These are phyloP conservation scores for Talaromyces sp. DNA, from an alignment of 2,329 filamentous ascomycete genomes.

Conservation along the genomic window DNA sequence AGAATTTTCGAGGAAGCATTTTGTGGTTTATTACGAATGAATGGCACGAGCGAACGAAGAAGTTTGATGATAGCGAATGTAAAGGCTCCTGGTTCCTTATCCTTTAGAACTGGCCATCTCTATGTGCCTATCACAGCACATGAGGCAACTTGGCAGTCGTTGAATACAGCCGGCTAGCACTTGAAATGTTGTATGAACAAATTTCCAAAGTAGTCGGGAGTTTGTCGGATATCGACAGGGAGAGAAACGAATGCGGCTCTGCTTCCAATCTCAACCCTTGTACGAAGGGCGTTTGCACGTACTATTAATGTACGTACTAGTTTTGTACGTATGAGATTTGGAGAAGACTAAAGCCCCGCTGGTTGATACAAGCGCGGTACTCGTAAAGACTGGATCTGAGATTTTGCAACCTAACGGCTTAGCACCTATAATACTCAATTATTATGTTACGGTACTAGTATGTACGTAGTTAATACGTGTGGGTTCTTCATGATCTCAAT, in stretches of 20 bases:
- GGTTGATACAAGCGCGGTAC: neutral
- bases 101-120: neutral
- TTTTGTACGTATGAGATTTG: neutral
- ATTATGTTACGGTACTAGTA: neutral
- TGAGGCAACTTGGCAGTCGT: neutral
- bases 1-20: slow-evolving; percentile 21
- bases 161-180: neutral
- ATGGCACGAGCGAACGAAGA: neutral
- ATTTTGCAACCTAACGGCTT: neutral
- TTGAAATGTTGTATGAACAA: neutral
- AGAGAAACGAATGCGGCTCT: slow-evolving; percentile 1
- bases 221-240: no score
- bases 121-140: neutral
- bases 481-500: no score
- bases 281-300: neutral
- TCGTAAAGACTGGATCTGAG: neutral
- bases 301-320: neutral
- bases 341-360: neutral
- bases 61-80: neutral
- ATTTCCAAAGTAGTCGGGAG: neutral
- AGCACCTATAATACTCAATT: neutral
- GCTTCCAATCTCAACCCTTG: neutral
- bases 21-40: neutral
- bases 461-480: neutral
- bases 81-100: neutral